phyloP scores from a whole-genome alignment of 1,284 basidiomycete species.

The Phellopilus nigrolimitatus region DNA sequence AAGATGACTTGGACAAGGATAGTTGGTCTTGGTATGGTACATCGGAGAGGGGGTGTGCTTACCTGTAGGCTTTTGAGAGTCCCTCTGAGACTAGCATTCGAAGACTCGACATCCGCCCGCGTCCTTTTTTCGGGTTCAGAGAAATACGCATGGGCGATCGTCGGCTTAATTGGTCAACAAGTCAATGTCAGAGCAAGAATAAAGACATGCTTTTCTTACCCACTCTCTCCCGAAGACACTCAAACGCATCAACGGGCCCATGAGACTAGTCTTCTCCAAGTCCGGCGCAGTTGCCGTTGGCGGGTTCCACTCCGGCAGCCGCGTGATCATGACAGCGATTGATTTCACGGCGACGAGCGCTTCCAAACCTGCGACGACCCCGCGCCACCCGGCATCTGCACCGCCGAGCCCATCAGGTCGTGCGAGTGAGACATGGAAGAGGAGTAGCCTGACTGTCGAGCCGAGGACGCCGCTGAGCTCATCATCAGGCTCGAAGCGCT shows the following conservation, averaged over 20 bases:
- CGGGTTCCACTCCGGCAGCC: slow-evolving; percentile 71
- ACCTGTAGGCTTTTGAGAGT: slow-evolving; percentile 83
- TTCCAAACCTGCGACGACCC: slow-evolving; percentile 78
- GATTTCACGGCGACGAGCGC: slow-evolving; percentile 78
- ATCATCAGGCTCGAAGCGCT: slow-evolving; percentile 54
- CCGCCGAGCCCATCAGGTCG: slow-evolving; percentile 63
- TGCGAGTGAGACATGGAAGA: slow-evolving; percentile 59
- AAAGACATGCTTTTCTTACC: slow-evolving; percentile 57
- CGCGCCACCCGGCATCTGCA: slow-evolving; percentile 78
- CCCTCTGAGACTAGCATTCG: slow-evolving; percentile 76
- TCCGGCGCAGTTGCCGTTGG: slow-evolving; percentile 47
- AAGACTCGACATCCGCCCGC: slow-evolving; percentile 75
- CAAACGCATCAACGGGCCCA: slow-evolving; percentile 80
- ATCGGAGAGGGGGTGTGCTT: slow-evolving; percentile 11
- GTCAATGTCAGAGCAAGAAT: slow-evolving; percentile 10
- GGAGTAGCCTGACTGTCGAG: slow-evolving; percentile 53
- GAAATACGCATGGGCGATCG: slow-evolving; percentile 77
- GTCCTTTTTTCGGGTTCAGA: slow-evolving; percentile 76
- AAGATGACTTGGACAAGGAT: slow-evolving; percentile 45
- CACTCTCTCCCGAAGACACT: slow-evolving; percentile 85
- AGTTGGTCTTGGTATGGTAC: slow-evolving; percentile 5
- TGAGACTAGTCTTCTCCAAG: slow-evolving; percentile 61
- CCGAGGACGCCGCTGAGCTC: slow-evolving; percentile 39
- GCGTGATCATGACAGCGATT: slow-evolving; percentile 76
- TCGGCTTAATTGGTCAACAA: slow-evolving; percentile 47